phyloP scores from a whole-genome alignment of 2,329 filamentous ascomycete species.

The Amesomyces nigricolor region DNA sequence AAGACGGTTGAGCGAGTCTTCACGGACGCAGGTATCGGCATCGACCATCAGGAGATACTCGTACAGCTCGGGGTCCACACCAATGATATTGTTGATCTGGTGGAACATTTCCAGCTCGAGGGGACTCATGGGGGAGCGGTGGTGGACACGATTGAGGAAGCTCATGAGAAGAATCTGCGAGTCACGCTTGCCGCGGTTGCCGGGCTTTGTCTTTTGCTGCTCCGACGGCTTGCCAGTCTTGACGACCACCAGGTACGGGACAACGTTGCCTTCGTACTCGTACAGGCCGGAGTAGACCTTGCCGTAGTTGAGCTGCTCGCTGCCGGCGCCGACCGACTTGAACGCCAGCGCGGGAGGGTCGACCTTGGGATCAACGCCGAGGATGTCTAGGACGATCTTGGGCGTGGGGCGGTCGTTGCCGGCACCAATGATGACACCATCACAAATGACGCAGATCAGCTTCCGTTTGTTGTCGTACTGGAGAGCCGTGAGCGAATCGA shows the following conservation, averaged over 20 bases:
- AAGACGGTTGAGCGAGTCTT: conserved; percentile 87
- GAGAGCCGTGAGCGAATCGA: conserved; percentile 89
- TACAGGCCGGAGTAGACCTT: conserved; percentile 98
- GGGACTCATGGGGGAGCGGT: conserved; percentile 88
- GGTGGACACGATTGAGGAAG: conserved; percentile 96
- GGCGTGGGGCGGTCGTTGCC: conserved; percentile 96
- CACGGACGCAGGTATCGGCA: conserved; percentile 88
- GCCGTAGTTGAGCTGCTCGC: conserved; percentile 92
- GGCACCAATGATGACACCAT: conserved; percentile 92
- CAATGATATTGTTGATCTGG: conserved; percentile 98
- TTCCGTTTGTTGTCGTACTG: conserved; percentile 99
- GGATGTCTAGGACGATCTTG: conserved; percentile 94
- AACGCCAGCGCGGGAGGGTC: conserved; percentile 92
- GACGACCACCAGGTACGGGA: conserved; percentile 91
- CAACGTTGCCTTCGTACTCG: conserved; percentile 94
- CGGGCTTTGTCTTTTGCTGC: conserved; percentile 82
- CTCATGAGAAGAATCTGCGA: conserved; percentile 94
- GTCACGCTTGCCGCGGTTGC: conserved; percentile 97
- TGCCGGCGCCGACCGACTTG: conserved; percentile 83
- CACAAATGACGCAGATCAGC: conserved; percentile 91
- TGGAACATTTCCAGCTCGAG: conserved; percentile 98
- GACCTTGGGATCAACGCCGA: conserved; percentile 93
- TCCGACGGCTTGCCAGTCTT: conserved; percentile 98
- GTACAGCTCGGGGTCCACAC: conserved; percentile 93
- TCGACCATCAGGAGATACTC: conserved; percentile 98